Percentiles rank a stretch among this genome's conserved stretches.
Evolutionary conservation across 228 moss, liverwort and hornwort species (phyloP).

Genomic region (Sphagnum magellanicum): DNA sequence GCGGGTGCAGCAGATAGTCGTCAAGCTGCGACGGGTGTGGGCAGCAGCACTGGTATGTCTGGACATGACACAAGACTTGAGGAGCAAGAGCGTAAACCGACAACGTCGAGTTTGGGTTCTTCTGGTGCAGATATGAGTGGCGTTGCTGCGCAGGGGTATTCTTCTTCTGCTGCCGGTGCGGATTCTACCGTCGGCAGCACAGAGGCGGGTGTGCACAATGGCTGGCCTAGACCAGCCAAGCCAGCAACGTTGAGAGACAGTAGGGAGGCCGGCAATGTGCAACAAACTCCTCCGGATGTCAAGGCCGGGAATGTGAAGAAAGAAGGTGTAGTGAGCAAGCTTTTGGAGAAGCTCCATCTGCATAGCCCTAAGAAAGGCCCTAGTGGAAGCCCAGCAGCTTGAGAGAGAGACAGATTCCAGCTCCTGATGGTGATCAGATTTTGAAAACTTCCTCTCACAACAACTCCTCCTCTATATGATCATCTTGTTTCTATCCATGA

Average conservation of each 20-base stretch:
- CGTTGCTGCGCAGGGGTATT: neutral
- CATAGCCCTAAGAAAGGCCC: neutral
- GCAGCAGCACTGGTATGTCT: neutral
- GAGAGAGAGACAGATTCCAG: neutral
- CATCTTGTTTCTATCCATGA: too few species aligned
- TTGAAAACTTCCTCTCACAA: too few species aligned
- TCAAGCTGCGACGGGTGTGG: conserved; percentile 4
- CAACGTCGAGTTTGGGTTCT: too few species aligned
- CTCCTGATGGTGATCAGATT: too few species aligned
- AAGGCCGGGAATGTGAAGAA: neutral
- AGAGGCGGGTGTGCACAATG: neutral
- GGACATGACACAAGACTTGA: neutral
- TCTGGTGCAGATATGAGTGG: conserved; percentile 1
- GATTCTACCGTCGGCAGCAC: neutral
- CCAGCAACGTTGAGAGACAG: neutral
- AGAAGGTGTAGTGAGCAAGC: conserved; percentile 2
- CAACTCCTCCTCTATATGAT: too few species aligned
- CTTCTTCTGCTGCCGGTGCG: too few species aligned
- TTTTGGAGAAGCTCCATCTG: conserved; percentile 8
- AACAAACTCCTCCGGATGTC: neutral
- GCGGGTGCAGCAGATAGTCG: conserved; percentile 9
- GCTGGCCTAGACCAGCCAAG: neutral
- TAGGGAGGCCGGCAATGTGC: too few species aligned
- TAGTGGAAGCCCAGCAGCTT: neutral
- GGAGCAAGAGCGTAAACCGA: too few species aligned